Conservation (phyloP, 75 land plant genomes). For the Picea sitchensis region DNA sequence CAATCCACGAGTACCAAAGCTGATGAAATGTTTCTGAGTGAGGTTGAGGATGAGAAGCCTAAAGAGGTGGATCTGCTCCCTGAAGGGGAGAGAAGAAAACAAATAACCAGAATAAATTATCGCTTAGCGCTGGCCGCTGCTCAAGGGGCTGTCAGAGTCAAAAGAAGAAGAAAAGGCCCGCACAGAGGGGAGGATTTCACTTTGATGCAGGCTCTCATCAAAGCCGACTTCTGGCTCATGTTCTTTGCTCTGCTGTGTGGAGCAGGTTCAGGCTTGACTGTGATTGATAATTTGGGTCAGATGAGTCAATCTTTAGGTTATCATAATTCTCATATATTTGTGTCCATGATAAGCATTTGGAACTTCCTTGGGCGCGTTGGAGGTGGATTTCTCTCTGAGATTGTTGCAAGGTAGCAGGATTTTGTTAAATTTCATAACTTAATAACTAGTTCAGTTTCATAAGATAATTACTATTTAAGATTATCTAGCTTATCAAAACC, state of each 20-base stretch:
- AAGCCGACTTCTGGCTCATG: conserved; percentile 95
- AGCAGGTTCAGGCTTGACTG: conserved; percentile 93
- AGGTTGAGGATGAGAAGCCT: conserved; percentile 91
- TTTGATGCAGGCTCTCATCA: conserved; percentile 76
- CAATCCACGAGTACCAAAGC: conserved; percentile 1
- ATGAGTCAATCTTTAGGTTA: conserved; percentile 88
- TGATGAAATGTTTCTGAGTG: conserved; percentile 64
- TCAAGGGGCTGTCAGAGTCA: conserved; percentile 83
- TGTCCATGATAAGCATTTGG: conserved; percentile 98
- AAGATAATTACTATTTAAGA: too few species aligned
- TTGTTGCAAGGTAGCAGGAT: conserved; percentile 43
- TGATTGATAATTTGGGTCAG: conserved; percentile 97
- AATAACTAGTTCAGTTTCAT: too few species aligned
- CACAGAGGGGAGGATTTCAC: conserved; percentile 95
- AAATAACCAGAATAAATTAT: conserved; percentile 45
- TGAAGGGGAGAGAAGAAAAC: conserved; percentile 43
- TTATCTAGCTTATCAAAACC: too few species aligned
- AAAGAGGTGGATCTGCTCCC: conserved; percentile 65
- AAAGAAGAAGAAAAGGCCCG: conserved; percentile 76
- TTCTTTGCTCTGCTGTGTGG: conserved; percentile 79
- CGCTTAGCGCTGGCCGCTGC: conserved; percentile 77
- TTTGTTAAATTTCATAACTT: too few species aligned
- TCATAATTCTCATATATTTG: conserved; percentile 87
- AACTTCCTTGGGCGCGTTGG: conserved; percentile 97
- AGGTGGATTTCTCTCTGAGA: conserved; percentile 90